Conservation (phyloP, 108 stramenopile species). For the Nitzschia putrida region DNA sequence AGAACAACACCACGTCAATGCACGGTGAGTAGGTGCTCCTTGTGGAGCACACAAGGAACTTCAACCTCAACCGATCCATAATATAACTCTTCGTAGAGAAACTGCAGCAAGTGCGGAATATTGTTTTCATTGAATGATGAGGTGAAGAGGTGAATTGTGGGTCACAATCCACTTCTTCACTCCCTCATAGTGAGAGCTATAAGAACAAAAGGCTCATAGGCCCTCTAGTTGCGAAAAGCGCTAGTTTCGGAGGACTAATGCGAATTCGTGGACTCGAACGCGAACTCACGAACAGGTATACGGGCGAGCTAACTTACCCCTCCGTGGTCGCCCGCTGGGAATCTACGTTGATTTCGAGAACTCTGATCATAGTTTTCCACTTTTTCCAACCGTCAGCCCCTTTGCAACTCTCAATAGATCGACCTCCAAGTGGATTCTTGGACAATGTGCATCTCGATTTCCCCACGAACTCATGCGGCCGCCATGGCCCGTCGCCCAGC, state of each 20-base stretch:
- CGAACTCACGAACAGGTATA: neutral
- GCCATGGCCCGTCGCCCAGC: constrained; percentile 14
- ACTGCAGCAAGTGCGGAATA: too few relatives aligned
- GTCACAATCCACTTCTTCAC: too few relatives aligned
- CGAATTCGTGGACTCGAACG: neutral
- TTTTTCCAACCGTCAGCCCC: too few relatives aligned
- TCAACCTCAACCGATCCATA: too few relatives aligned
- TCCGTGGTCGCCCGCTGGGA: neutral
- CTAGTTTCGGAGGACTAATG: neutral
- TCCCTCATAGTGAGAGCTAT: too few relatives aligned
- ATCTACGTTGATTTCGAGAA: neutral
- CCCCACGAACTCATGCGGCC: constrained; percentile 12
- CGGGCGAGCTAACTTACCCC: neutral
- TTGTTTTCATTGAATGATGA: too few relatives aligned
- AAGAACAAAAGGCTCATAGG: neutral
- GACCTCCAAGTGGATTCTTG: neutral
- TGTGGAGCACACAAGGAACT: too few relatives aligned
- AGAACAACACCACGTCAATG: too few relatives aligned
- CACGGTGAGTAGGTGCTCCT: too few relatives aligned
- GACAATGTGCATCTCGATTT: constrained; percentile 22
- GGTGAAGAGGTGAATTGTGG: too few relatives aligned
- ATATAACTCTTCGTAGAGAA: too few relatives aligned
- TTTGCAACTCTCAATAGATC: too few relatives aligned
- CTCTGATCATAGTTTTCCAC: neutral
- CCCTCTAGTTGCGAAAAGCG: neutral